Evolutionary conservation across 257 asterid genomes (phyloP).

Genomic region (Ehretia macrophylla): DNA sequence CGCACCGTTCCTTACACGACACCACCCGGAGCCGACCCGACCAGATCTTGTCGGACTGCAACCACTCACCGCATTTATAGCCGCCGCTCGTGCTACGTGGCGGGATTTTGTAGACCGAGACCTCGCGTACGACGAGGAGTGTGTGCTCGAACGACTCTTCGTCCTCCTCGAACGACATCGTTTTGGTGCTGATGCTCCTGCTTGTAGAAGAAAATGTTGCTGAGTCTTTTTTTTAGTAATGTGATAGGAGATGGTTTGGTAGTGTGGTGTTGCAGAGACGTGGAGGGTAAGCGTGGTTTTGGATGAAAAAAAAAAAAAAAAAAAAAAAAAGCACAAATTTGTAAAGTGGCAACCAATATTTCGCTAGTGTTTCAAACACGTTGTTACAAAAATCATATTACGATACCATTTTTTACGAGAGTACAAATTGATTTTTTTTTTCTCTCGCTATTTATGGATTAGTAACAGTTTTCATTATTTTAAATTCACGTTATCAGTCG

Average conservation of each 20-base stretch:
- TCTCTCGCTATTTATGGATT: no score
- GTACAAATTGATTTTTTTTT: no score
- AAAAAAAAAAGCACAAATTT: no score
- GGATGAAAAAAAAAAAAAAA: background rate
- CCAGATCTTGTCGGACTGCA: slow-evolving; percentile 99
- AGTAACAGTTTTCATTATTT: no score
- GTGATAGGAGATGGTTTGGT: no score
- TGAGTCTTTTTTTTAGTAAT: no score
- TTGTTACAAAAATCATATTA: no score
- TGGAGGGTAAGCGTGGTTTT: slow-evolving; percentile 27
- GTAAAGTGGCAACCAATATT: no score
- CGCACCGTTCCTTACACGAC: slow-evolving; percentile 72
- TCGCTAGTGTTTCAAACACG: no score
- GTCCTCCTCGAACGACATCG: slow-evolving; percentile 78
- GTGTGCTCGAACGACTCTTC: slow-evolving; percentile 93
- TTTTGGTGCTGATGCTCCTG: background rate
- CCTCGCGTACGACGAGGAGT: slow-evolving; percentile 90
- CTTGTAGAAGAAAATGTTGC: background rate
- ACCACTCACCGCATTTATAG: slow-evolving; percentile 99
- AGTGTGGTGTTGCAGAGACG: slow-evolving; percentile 16
- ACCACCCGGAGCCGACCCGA: slow-evolving; percentile 88
- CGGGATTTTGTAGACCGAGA: slow-evolving; percentile 89
- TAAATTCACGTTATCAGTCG: no score
- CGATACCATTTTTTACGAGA: no score
- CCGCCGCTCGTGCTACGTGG: slow-evolving; percentile 96